phyloP scores from a whole-genome alignment of 352 stramenopile species.

The Phytophthora podocarpi region DNA sequence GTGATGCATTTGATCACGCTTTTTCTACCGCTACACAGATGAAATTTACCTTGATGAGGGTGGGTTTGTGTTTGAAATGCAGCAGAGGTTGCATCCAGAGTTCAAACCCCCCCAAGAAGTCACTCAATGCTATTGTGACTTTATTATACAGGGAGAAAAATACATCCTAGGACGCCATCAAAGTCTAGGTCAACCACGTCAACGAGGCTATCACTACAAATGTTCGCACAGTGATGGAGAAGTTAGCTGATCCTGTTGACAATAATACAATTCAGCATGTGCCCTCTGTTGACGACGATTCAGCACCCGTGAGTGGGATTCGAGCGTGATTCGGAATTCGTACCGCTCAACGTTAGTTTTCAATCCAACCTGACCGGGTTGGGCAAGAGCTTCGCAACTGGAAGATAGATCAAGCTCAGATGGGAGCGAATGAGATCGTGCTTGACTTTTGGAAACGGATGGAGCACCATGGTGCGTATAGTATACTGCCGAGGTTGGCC shows the following conservation, averaged over 20 bases:
- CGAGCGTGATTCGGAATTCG: neutral
- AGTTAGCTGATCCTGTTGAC: neutral
- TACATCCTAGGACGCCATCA: too few relatives aligned
- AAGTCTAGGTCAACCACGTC: too few relatives aligned
- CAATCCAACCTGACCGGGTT: neutral
- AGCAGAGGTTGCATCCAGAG: slow-evolving; percentile 10
- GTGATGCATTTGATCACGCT: slow-evolving; percentile 3
- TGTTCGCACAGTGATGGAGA: neutral
- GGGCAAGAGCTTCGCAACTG: neutral
- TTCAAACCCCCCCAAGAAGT: neutral
- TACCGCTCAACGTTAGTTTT: neutral
- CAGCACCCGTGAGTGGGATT: neutral
- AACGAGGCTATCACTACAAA: neutral
- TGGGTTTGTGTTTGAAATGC: slow-evolving; percentile 14
- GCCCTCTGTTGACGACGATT: neutral
- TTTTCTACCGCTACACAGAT: slow-evolving; percentile 3
- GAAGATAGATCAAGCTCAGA: neutral
- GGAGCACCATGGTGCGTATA: neutral
- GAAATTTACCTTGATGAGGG: slow-evolving; percentile 5
- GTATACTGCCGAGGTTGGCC: neutral
- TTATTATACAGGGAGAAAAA: slow-evolving; percentile 6
- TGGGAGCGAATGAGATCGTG: neutral
- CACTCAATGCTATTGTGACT: neutral
- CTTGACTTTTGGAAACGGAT: neutral
- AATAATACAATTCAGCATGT: too few relatives aligned